A percentile compares a stretch with the other conserved stretches of the same genome.
Evolutionary conservation across 768 basidiomycete species (phyloP).

Genomic region (Porphyrellus cyaneotinctus): DNA sequence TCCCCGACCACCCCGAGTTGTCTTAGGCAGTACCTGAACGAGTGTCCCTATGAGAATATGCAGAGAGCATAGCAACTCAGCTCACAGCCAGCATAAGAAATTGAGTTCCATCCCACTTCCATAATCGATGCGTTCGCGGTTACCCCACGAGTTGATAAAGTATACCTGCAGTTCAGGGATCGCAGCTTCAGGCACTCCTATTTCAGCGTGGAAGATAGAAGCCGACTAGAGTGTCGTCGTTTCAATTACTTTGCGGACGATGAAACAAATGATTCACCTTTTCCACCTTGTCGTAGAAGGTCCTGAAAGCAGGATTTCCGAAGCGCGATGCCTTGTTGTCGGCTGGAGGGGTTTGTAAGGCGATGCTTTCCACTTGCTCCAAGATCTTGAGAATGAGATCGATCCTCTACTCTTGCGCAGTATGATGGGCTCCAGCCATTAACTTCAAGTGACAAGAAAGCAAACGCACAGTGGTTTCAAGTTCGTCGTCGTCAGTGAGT

Average conservation of each 20-base stretch:
- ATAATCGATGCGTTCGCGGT: conserved; percentile 88
- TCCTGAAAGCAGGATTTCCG: conserved; percentile 94
- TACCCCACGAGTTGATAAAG: conserved; percentile 89
- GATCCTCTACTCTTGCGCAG: conserved; percentile 49
- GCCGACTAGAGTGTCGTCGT: conserved; percentile 40
- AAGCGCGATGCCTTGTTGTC: conserved; percentile 90
- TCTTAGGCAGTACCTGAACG: conserved; percentile 70
- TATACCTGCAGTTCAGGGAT: conserved; percentile 73
- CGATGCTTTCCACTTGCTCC: conserved; percentile 61
- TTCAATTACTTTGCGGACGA: conserved; percentile 1
- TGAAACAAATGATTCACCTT: conserved; percentile 43
- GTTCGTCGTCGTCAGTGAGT: conserved; percentile 63
- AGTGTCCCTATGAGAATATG: neutral
- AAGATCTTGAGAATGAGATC: conserved; percentile 59
- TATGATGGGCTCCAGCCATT: neutral
- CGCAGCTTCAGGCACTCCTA: conserved; percentile 53
- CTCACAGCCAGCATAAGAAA: conserved; percentile 95
- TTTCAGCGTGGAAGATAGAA: conserved; percentile 54
- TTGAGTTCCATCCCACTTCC: conserved; percentile 99
- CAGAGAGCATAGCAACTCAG: neutral
- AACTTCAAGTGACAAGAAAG: neutral
- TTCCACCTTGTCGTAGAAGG: conserved; percentile 79
- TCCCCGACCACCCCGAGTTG: conserved; percentile 59
- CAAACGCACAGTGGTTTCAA: conserved; percentile 56
- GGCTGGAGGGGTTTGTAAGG: conserved; percentile 72